A percentile compares a stretch with the other conserved stretches of the same genome.
Evolutionary conservation across 352 stramenopile genomes (phyloP).

Genomic region (Elongisporangium anandrum): DNA sequence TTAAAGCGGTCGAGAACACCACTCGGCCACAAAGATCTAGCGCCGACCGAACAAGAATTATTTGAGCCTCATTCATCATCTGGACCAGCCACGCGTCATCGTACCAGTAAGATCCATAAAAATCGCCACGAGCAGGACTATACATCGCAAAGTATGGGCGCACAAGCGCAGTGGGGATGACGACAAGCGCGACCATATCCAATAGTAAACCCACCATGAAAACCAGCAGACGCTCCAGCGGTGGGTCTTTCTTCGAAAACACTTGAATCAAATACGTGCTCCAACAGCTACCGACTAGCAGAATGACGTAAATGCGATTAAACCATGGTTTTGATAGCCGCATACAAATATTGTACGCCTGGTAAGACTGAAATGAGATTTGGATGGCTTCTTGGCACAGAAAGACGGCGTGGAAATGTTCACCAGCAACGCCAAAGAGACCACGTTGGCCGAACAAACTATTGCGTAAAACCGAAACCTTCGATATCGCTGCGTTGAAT

Average conservation of each 20-base stretch:
- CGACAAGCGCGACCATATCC: constrained; percentile 15
- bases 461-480: no score
- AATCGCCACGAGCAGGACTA: background rate
- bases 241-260: constrained; percentile 2
- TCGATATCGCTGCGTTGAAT: background rate
- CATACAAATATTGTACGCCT: constrained; percentile 18
- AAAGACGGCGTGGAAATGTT: constrained; percentile 18
- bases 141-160: constrained; percentile 12
- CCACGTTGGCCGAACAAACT: constrained; percentile 12
- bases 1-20: constrained; percentile 6
- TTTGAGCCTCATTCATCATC: constrained; percentile 15
- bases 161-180: constrained; percentile 8
- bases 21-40: constrained; percentile 3
- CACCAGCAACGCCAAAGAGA: constrained; percentile 16
- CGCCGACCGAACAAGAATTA: constrained; percentile 10
- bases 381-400: constrained; percentile 18
- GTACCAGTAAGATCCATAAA: constrained; percentile 10
- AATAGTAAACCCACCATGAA: constrained; percentile 9
- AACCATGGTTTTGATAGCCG: constrained; percentile 7
- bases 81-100: constrained; percentile 17
- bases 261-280: constrained; percentile 8
- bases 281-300: constrained; percentile 20
- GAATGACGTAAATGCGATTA: constrained; percentile 9
- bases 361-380: constrained; percentile 20
- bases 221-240: constrained; percentile 11